phyloP scores from a whole-genome alignment of 2,329 filamentous ascomycete species.

The Diaporthe australafricana region DNA sequence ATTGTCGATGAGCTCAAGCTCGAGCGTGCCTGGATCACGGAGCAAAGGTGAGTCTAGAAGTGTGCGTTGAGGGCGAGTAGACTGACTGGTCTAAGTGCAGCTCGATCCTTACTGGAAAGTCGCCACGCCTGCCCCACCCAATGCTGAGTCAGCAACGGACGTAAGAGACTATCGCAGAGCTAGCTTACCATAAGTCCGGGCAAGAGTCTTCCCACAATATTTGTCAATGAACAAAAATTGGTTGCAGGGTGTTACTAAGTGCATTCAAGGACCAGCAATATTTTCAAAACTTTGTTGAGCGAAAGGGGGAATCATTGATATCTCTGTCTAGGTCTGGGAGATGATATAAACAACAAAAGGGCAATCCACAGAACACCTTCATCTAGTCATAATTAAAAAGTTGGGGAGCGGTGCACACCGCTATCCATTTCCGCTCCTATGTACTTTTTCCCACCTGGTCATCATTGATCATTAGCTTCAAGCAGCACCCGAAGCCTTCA shows the following conservation, averaged over 20 bases:
- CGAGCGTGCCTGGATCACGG: too few species aligned
- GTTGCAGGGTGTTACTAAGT: not conserved
- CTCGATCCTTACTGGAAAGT: too few species aligned
- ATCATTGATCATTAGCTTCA: not conserved
- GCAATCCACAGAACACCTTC: slow-evolving; percentile 30
- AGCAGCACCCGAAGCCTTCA: slow-evolving; percentile 45
- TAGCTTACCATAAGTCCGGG: too few species aligned
- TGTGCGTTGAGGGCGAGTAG: too few species aligned
- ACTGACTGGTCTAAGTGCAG: too few species aligned
- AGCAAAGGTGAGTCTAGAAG: too few species aligned
- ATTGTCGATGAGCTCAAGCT: not conserved
- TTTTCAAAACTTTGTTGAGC: not conserved
- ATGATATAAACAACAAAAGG: slow-evolving; percentile 23
- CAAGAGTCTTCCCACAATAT: too few species aligned
- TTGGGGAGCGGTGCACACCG: slow-evolving; percentile 4
- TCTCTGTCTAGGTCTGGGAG: slow-evolving; percentile 35
- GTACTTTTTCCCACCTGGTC: slow-evolving; percentile 5
- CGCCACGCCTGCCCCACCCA: too few species aligned
- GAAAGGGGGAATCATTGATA: slow-evolving; percentile 39
- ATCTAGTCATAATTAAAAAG: slow-evolving; percentile 34
- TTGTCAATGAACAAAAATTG: too few species aligned
- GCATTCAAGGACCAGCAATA: too few species aligned
- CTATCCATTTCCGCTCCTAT: slow-evolving; percentile 17
- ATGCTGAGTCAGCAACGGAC: too few species aligned
- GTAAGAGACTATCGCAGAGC: too few species aligned